Conservation (phyloP, 164 flowering plant species). For the Macadamia tetraphylla region DNA sequence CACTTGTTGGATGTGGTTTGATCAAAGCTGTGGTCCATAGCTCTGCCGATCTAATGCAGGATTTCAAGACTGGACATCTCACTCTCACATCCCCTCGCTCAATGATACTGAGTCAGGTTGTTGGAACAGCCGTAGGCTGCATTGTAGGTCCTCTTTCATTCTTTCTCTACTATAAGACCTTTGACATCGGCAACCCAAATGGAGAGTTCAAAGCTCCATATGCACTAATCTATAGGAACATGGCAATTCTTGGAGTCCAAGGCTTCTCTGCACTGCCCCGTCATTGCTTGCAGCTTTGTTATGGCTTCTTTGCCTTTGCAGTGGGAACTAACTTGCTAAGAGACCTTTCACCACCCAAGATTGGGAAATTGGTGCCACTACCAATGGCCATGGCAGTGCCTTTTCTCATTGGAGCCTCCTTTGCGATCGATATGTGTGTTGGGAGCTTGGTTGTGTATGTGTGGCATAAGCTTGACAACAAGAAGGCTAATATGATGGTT, state of each 20-base stretch:
- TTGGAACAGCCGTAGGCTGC: too few relatives aligned
- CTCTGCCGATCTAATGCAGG: too few relatives aligned
- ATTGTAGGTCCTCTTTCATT: conserved; percentile 19
- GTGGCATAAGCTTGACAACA: conserved; percentile 37
- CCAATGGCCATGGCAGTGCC: conserved; percentile 68
- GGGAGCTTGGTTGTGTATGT: conserved; percentile 65
- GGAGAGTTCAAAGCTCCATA: conserved; percentile 74
- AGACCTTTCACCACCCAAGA: conserved; percentile 29
- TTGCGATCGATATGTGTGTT: conserved; percentile 68
- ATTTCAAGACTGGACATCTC: too few relatives aligned
- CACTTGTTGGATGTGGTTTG: too few relatives aligned
- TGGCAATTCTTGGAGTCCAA: conserved; percentile 56
- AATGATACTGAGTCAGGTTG: too few relatives aligned
- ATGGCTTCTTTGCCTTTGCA: conserved; percentile 49
- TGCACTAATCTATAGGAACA: conserved; percentile 60
- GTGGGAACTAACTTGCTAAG: conserved; percentile 34
- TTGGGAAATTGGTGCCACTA: conserved; percentile 49
- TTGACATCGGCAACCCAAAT: conserved; percentile 63
- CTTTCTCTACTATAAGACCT: conserved; percentile 61
- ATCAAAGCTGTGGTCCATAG: too few relatives aligned
- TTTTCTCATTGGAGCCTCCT: conserved; percentile 50
- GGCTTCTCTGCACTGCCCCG: conserved; percentile 63
- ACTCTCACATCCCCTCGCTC: conserved; percentile 69
- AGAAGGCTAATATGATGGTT: conserved; percentile 51
- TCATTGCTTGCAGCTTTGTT: conserved; percentile 59